A percentile compares a stretch with the other conserved stretches of the same genome.
These are phyloP conservation scores for Nicotiana rustica DNA, from an alignment of 305 asterid genomes.

Conservation along the genomic window DNA sequence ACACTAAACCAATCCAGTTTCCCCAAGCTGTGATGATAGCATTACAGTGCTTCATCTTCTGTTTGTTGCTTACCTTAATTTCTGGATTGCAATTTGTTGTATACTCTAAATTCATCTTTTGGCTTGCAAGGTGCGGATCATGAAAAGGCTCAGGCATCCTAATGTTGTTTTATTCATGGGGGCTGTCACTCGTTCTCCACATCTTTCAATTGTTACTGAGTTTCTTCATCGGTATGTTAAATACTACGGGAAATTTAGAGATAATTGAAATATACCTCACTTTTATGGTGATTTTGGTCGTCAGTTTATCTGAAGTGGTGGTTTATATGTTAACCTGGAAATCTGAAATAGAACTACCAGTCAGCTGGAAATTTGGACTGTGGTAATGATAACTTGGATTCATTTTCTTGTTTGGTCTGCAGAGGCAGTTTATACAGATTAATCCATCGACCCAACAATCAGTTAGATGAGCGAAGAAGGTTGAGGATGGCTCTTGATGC, in stretches of 20 bases:
- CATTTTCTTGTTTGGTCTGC: conserved; percentile 46
- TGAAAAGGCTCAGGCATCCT: conserved; percentile 94
- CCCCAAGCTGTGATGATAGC: conserved; percentile 8
- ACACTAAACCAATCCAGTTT: conserved; percentile 11
- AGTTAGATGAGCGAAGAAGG: conserved; percentile 90
- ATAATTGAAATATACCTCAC: not conserved
- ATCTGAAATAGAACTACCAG: conserved; percentile 35
- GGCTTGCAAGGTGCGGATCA: conserved; percentile 79
- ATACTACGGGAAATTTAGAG: conserved; percentile 24
- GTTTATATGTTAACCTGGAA: conserved; percentile 36
- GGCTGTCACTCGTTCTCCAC: conserved; percentile 96
- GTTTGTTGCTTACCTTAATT: not conserved
- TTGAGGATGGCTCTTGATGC: conserved; percentile 96
- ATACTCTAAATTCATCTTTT: conserved; percentile 37
- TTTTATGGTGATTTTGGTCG: not conserved
- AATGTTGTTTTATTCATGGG: conserved; percentile 99
- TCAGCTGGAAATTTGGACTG: not conserved
- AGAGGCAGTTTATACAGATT: conserved; percentile 98
- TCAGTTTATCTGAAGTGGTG: conserved; percentile 2
- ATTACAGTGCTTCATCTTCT: conserved; percentile 9
- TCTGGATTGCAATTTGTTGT: conserved; percentile 41
- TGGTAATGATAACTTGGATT: conserved; percentile 5
- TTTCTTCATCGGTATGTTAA: conserved; percentile 90
- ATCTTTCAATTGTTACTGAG: conserved; percentile 94
- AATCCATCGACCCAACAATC: conserved; percentile 92